A percentile compares a stretch with the other conserved stretches of the same genome.
Conservation (phyloP, 169 alveolate species). For the Eimeria necatrix region DNA sequence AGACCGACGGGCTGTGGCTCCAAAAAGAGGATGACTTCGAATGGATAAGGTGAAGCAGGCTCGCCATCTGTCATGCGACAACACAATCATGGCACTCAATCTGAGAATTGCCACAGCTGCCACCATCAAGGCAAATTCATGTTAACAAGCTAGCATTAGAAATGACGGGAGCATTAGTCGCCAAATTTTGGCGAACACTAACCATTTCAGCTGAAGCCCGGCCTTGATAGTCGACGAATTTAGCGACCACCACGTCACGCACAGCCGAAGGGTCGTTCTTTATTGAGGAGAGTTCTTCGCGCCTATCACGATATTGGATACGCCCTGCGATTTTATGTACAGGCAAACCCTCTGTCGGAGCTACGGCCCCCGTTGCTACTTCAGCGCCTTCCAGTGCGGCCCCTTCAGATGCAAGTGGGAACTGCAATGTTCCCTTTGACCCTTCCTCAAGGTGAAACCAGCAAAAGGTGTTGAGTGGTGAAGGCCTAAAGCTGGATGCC, state of each 20-base stretch:
- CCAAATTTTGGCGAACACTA: background rate
- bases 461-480: slow-evolving; percentile 36
- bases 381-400: background rate
- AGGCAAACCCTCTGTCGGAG: slow-evolving; percentile 69
- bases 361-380: slow-evolving; percentile 15
- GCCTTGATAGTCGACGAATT: slow-evolving; percentile 8
- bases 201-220: slow-evolving; percentile 79
- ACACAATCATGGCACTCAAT: background rate
- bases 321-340: slow-evolving; percentile 33
- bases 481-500: slow-evolving; percentile 12
- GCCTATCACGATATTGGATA: slow-evolving; percentile 41
- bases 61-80: slow-evolving; percentile 64
- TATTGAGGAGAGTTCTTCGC: slow-evolving; percentile 64
- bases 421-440: slow-evolving; percentile 44
- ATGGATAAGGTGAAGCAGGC: slow-evolving; percentile 61
- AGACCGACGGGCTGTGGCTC: slow-evolving; percentile 75
- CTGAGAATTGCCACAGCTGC: too few relatives aligned
- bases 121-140: too few relatives aligned
- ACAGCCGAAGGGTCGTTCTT: slow-evolving; percentile 70
- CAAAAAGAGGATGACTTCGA: slow-evolving; percentile 44
- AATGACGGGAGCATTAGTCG: too few relatives aligned
- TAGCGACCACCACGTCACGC: slow-evolving; percentile 67
- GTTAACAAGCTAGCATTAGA: too few relatives aligned
- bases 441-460: slow-evolving; percentile 50
- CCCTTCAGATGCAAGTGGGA: background rate